These are phyloP conservation scores for Fagus sylvatica DNA, from an alignment of 306 rosid species.

Conservation along the genomic window DNA sequence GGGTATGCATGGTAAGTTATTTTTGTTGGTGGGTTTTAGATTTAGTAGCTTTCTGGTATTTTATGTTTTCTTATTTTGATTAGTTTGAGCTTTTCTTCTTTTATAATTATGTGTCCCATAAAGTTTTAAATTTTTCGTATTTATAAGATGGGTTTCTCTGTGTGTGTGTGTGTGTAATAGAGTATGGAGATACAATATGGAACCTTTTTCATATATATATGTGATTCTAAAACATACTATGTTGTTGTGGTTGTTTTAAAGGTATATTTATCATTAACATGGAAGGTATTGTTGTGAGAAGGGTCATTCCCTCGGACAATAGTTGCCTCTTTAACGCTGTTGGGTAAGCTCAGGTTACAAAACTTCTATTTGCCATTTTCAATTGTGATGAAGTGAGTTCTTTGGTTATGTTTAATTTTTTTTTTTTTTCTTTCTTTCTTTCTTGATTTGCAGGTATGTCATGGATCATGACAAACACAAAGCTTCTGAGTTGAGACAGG, in stretches of 20 bases:
- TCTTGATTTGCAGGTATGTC: constrained; percentile 59
- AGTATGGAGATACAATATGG: neutral
- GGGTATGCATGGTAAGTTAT: neutral
- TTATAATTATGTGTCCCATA: neutral
- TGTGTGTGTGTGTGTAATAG: neutral
- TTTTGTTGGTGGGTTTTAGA: neutral
- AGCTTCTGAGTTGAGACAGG: constrained; percentile 93
- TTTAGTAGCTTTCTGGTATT: neutral
- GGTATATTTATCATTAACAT: constrained; percentile 34
- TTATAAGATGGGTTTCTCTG: neutral
- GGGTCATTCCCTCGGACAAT: constrained; percentile 85
- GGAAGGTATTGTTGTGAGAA: constrained; percentile 81
- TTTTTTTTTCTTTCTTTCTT: constrained; percentile 5
- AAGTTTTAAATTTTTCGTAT: neutral
- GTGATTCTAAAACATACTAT: neutral
- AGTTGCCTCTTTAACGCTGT: constrained; percentile 97
- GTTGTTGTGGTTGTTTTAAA: constrained; percentile 34
- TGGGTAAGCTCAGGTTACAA: constrained; percentile 55
- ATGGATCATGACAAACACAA: constrained; percentile 82
- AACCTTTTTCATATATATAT: neutral
- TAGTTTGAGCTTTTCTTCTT: too few species aligned
- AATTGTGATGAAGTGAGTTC: constrained; percentile 1
- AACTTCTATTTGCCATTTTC: neutral
- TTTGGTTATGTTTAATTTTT: neutral
- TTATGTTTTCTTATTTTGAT: too few species aligned